These are phyloP conservation scores for Boletus patriciae DNA, from an alignment of 768 basidiomycete genomes.

Conservation along the genomic window DNA sequence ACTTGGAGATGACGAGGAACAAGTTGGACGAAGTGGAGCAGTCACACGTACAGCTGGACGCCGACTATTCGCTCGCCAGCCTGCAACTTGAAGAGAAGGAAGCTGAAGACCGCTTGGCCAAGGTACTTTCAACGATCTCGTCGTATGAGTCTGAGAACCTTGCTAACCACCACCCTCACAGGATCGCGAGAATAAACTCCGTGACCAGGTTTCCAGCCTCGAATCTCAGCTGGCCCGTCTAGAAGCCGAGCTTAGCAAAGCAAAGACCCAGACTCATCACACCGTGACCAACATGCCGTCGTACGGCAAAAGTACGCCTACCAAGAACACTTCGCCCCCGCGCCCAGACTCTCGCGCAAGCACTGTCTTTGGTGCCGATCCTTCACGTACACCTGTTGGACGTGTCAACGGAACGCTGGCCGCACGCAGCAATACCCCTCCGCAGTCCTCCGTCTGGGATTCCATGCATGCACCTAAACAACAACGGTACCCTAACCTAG, in stretches of 20 bases:
- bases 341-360: slow-evolving; percentile 79
- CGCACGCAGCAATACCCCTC: slow-evolving; percentile 48
- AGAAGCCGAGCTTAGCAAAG: slow-evolving; percentile 58
- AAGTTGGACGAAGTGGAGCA: slow-evolving; percentile 70
- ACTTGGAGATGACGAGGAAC: slow-evolving; percentile 58
- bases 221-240: slow-evolving; percentile 59
- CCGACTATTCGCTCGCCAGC: slow-evolving; percentile 65
- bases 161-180: slow-evolving; percentile 28
- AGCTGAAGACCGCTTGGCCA: slow-evolving; percentile 62
- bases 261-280: slow-evolving; percentile 33
- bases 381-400: slow-evolving; percentile 52
- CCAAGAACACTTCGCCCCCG: slow-evolving; percentile 43
- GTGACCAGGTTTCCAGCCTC: slow-evolving; percentile 62
- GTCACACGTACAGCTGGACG: slow-evolving; percentile 61
- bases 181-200: slow-evolving; percentile 71
- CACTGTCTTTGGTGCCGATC: slow-evolving; percentile 53
- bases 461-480: slow-evolving; percentile 59
- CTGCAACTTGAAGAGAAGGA: slow-evolving; percentile 77
- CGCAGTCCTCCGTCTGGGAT: slow-evolving; percentile 64
- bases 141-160: background rate
- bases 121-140: slow-evolving; percentile 44
- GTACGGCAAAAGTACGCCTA: slow-evolving; percentile 37
- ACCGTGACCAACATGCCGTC: slow-evolving; percentile 37
- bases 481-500: slow-evolving; percentile 12
- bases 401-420: slow-evolving; percentile 31